phyloP scores from a whole-genome alignment of 805 yeast species.

The Myxozyma sirexii region DNA sequence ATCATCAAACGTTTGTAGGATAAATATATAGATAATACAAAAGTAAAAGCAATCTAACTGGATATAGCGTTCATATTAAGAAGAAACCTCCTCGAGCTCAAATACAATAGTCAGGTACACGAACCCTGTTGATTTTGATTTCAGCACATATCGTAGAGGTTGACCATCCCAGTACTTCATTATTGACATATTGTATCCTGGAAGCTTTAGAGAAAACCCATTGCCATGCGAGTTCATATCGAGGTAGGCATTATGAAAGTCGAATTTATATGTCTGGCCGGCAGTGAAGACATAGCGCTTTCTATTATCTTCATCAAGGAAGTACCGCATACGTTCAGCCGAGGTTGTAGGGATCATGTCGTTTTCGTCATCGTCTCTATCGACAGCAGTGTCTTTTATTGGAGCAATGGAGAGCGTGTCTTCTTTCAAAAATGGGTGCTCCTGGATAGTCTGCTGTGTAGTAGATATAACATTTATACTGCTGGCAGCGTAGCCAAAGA shows the following conservation, averaged over 20 bases:
- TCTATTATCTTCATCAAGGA: constrained; percentile 47
- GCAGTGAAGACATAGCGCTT: constrained; percentile 48
- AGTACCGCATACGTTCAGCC: constrained; percentile 50
- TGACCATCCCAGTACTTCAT: constrained; percentile 45
- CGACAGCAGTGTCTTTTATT: neutral
- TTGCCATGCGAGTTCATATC: constrained; percentile 49
- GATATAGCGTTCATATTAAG: neutral
- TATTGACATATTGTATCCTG: constrained; percentile 49
- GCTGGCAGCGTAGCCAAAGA: constrained; percentile 63
- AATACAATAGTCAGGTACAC: constrained; percentile 40
- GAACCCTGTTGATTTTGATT: constrained; percentile 35
- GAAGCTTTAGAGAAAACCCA: constrained; percentile 55
- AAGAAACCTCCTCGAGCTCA: constrained; percentile 16
- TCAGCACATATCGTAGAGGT: constrained; percentile 45
- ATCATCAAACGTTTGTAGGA: constrained; percentile 58
- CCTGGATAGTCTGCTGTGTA: neutral
- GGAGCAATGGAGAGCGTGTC: constrained; percentile 2
- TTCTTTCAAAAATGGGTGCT: constrained; percentile 20
- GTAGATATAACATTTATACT: constrained; percentile 50
- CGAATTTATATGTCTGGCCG: constrained; percentile 49
- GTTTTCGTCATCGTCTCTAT: neutral
- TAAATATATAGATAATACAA: neutral
- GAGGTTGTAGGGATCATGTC: constrained; percentile 30
- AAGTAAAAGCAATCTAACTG: neutral
- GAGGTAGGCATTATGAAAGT: constrained; percentile 58